Percentiles rank a stretch among this genome's conserved stretches.
phyloP scores from a whole-genome alignment of 306 rosid species.

The Trifolium pratense region DNA sequence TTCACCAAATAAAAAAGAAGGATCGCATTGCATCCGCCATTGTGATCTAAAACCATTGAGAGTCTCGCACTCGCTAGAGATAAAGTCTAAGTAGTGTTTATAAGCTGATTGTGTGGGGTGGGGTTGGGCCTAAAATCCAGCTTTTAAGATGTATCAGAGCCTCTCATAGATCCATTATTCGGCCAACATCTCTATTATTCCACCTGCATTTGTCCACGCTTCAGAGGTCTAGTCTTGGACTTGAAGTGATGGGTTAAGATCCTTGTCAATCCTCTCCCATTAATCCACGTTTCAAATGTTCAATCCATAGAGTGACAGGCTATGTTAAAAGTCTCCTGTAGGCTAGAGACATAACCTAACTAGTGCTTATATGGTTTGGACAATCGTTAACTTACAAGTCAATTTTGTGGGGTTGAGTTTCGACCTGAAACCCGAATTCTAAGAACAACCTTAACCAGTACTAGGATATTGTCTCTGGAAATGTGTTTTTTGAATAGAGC shows the following conservation, averaged over 20 bases:
- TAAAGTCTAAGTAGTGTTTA: no score
- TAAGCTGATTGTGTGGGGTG: background rate
- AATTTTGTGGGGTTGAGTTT: background rate
- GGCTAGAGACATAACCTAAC: background rate
- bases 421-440: background rate
- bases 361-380: background rate
- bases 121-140: background rate
- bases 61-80: background rate
- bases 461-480: slow-evolving; percentile 27
- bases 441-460: background rate
- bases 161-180: background rate
- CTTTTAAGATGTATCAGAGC: background rate
- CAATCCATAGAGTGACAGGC: background rate
- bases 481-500: slow-evolving; percentile 12
- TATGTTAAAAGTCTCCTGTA: background rate
- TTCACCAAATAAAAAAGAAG: no score
- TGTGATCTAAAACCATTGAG: background rate
- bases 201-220: no score
- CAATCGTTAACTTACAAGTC: background rate
- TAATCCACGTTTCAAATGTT: background rate
- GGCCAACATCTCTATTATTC: no score
- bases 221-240: background rate
- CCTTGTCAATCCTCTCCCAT: background rate
- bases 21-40: background rate
- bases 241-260: no score